Base-by-base conservation (phyloP, 78 protist genomes). In the Cavenderia fasciculata region DNA sequence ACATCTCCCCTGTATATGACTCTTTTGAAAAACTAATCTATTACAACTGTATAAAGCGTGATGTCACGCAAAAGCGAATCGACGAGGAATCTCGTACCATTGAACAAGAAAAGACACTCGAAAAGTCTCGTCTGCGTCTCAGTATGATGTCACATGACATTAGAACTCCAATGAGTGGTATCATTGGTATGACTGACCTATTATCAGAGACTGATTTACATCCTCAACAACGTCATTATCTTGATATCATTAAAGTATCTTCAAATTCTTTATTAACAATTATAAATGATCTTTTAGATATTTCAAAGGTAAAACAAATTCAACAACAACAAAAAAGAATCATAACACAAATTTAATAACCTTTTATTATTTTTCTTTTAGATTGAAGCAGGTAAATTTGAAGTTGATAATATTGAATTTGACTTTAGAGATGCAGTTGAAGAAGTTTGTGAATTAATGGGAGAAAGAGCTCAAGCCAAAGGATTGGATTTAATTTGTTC, bases 381-480 rank as follows among this genome's bases (percentile, higher is more conserved):
- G 88, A 79, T 79, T 66, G 88, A 82, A 57, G 90, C 78, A 68
- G 90, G 90, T 57, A 82, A 82, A 56, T 44, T 82, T 11, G 78
- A 82, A 27, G 68, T 65, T 57, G 90, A 68, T 29, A 52, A 68
- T 82, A 61, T 29, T 19, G 74, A 72, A 29, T 82, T 82, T 68
- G 90, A 82, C 57, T 68, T 82, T 43, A 65, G 74, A 66, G 44
- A 47, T 8, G 57, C 76, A 4, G 43, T 82, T 6, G 43, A 59
- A 31, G 78, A 82, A 33, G 90, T 82, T 16, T 57, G 59, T 54
- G 90, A 82, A 33, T 43, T 61, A 38, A 82, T 82, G 90, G 90
- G 77, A 7, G 77, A 82, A n/a, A 21, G 78, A 41, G 90, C 74
- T 19, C 90, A 82, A 56, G 40, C 90, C 11, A 82, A 82, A 44